Percentiles rank a stretch among this genome's conserved stretches.
Evolutionary conservation across 306 rosid species (phyloP).

Genomic region (Cercis canadensis): DNA sequence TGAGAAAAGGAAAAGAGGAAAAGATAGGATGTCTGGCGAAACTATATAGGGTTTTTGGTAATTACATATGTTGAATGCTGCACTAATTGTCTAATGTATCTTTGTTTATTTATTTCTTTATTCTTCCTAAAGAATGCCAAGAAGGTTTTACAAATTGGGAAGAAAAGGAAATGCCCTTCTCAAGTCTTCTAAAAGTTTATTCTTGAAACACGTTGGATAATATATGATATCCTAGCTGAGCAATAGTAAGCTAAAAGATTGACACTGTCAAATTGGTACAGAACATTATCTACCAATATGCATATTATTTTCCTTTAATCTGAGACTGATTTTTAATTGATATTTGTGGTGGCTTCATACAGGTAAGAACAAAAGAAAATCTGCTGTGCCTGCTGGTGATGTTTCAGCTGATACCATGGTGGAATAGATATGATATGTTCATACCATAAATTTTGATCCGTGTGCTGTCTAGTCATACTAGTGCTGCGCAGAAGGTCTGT

Average conservation of each 20-base stretch:
- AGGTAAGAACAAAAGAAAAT: slow-evolving; percentile 67
- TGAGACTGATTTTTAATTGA: slow-evolving; percentile 18
- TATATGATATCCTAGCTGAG: not conserved
- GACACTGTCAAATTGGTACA: slow-evolving; percentile 4
- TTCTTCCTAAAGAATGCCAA: not conserved
- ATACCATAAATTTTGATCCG: not conserved
- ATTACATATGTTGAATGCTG: slow-evolving; percentile 3
- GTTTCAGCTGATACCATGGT: slow-evolving; percentile 62
- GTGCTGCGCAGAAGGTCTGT: not conserved
- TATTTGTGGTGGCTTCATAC: slow-evolving; percentile 30
- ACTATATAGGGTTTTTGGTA: not conserved
- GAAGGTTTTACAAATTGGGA: slow-evolving; percentile 2
- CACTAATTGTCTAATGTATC: too few relatives aligned
- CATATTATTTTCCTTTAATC: not conserved
- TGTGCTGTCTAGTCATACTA: not conserved
- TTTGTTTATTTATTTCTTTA: too few relatives aligned
- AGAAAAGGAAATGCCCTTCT: not conserved
- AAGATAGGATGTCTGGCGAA: not conserved
- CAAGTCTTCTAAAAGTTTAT: not conserved
- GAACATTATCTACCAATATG: too few relatives aligned
- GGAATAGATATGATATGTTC: slow-evolving; percentile 41
- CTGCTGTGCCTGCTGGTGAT: slow-evolving; percentile 48
- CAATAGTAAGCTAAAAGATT: not conserved
- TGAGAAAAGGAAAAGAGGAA: too few relatives aligned
- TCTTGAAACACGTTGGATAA: not conserved